Evolutionary conservation across 495 filamentous ascomycete species (phyloP), one percentile per base, ranked within the genome.

Genomic region (Daldinia caldariorum): DNA sequence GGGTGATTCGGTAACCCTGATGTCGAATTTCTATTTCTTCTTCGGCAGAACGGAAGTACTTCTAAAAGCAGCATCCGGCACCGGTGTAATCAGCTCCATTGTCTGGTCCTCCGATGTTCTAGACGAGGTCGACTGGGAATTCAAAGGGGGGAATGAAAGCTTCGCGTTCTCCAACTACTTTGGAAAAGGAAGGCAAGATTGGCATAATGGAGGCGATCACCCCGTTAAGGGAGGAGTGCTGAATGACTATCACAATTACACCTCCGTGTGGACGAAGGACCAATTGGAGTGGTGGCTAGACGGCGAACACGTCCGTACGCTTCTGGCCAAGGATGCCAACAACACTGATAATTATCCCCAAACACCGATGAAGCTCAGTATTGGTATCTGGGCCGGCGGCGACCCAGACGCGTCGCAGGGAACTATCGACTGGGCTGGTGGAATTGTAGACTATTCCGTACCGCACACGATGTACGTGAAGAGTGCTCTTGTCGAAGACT

Each of bases 71-170:
- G 87, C 93, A 7, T 79, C 81, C 5, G 93, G 93, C 18, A 81
- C 79, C 14, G 93, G 93, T 66, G 88, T 97, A 65, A 88, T 96
- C 76, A 93, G 90, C 79, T 92, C 90, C 62, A 88, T 93, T 58
- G 92, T 96, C 43, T 83, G 94, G 72, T 86, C 93, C 71, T 94
- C 91, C 35, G 93, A 96, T 70, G 89, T 91, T 70, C 83, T 96
- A 18, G 94, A 97, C 74, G 94, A 97, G 75, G 90, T 97, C 61
- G 94, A 97, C 78, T 94, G 90, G 90, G 93, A 94, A 76, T 94
- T 91, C 81, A 84, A 92, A 18, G 91, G 92, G 51, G 87, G 84
- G 32, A 87, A 92, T 70, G 76, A 79, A 45, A 82, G 80, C 49
- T 75, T 84, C 26, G 91, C 87, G 14, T 87, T 91, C 72, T 94